Conservation (phyloP, 2,329 filamentous ascomycete species). For the Plectosphaerella sp. region DNA sequence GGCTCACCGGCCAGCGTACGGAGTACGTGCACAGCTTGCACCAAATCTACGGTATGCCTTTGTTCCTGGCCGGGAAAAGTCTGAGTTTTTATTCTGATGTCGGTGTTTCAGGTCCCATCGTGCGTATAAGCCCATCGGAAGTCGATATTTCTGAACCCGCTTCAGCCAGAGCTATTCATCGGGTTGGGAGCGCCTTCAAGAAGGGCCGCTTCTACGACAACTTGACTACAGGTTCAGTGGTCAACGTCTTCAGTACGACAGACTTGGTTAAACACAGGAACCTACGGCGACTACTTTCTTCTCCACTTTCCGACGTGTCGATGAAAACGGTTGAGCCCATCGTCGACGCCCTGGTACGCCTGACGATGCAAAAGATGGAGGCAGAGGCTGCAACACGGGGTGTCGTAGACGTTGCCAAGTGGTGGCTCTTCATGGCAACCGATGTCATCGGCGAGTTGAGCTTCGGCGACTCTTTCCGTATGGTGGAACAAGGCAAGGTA, state of each 20-base stretch:
- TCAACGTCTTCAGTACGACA: conserved; percentile 7
- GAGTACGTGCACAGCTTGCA: conserved; percentile 17
- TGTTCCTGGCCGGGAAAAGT: background rate
- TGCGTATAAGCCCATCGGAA: conserved; percentile 17
- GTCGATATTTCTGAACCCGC: conserved; percentile 16
- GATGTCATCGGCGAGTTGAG: conserved; percentile 49
- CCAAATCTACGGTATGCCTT: conserved; percentile 14
- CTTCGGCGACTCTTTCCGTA: conserved; percentile 51
- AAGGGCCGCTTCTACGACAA: conserved; percentile 18
- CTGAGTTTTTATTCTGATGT: too few relatives aligned
- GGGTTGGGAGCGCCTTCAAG: conserved; percentile 16
- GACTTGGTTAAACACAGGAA: conserved; percentile 8
- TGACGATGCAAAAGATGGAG: conserved; percentile 37
- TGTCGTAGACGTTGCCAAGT: conserved; percentile 43
- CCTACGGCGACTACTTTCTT: conserved; percentile 34
- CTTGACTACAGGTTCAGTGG: conserved; percentile 12
- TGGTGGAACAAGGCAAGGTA: conserved; percentile 46
- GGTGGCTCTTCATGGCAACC: conserved; percentile 49
- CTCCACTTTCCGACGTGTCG: conserved; percentile 29
- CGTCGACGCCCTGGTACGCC: conserved; percentile 28
- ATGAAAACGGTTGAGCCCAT: conserved; percentile 23
- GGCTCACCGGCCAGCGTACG: conserved; percentile 8
- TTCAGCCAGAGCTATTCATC: conserved; percentile 25
- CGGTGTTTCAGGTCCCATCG: conserved; percentile 11
- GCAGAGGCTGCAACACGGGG: conserved; percentile 34